phyloP scores from a whole-genome alignment of 2,329 filamentous ascomycete species.

The Ciborinia camelliae region DNA sequence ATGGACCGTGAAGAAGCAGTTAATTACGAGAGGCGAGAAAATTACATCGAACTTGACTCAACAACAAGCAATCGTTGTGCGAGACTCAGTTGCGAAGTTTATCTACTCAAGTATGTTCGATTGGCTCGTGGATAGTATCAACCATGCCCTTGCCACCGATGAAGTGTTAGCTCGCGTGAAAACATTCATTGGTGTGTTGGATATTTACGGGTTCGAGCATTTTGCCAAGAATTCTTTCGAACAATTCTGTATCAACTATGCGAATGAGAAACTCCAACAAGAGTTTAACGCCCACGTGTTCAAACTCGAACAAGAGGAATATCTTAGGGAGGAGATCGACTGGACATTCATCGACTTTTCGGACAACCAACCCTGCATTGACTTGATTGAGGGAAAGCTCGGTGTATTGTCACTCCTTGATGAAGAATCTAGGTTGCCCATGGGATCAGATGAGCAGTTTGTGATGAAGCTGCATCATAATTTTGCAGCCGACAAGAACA shows the following conservation, averaged over 20 bases:
- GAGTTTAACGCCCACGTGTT: constrained; percentile 99
- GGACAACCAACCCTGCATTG: constrained; percentile 98
- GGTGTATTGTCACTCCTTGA: constrained; percentile 89
- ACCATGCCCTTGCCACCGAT: constrained; percentile 82
- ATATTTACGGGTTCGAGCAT: constrained; percentile 99
- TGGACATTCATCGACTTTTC: constrained; percentile 99
- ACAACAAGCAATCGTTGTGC: constrained; percentile 88
- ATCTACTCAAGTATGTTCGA: constrained; percentile 98
- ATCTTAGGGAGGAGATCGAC: constrained; percentile 91
- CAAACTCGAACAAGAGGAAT: constrained; percentile 98
- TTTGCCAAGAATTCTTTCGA: constrained; percentile 99
- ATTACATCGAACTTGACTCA: constrained; percentile 94
- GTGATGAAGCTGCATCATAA: constrained; percentile 95
- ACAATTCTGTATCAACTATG: constrained; percentile 99
- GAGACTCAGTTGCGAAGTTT: constrained; percentile 97
- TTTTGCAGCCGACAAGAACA: constrained; percentile 84
- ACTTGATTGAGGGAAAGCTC: constrained; percentile 94
- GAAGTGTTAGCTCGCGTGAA: constrained; percentile 77
- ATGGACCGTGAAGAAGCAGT: constrained; percentile 99
- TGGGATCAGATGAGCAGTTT: constrained; percentile 96
- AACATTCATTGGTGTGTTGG: constrained; percentile 95
- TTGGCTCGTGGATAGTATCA: constrained; percentile 98
- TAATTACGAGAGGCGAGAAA: constrained; percentile 94
- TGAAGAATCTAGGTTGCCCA: constrained; percentile 92
- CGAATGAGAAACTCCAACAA: constrained; percentile 98